Evolutionary conservation across 306 rosid species (phyloP).

Genomic region (Gastrolobium villosum): DNA sequence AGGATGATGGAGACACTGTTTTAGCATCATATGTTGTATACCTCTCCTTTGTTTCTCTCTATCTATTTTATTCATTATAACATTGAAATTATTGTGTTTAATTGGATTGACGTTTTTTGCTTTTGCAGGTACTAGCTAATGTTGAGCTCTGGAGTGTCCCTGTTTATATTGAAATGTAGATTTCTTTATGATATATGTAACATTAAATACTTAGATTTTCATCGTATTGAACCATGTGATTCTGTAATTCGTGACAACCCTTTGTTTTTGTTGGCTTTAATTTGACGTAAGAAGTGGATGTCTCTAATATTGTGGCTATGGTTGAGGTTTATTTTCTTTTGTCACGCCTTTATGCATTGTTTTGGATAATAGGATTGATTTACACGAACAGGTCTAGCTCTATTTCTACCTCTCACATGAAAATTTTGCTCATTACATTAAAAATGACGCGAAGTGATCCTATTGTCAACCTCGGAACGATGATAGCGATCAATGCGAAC

Average conservation of each 20-base stretch:
- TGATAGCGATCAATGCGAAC: too few species aligned
- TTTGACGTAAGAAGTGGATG: conserved; percentile 51
- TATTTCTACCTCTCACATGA: too few species aligned
- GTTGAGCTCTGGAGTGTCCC: conserved; percentile 51
- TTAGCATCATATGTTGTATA: conserved; percentile 22
- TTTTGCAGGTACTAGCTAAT: conserved; percentile 64
- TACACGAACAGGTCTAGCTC: too few species aligned
- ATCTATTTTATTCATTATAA: conserved; percentile 1
- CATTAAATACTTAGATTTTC: conserved; percentile 50
- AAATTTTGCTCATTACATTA: too few species aligned
- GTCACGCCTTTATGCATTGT: conserved; percentile 37
- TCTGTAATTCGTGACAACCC: conserved; percentile 53
- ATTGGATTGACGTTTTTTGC: conserved; percentile 32
- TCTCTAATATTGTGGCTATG: conserved; percentile 32
- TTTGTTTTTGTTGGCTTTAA: conserved; percentile 53
- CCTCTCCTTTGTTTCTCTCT: not conserved
- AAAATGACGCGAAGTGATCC: too few species aligned
- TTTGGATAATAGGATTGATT: conserved; percentile 43
- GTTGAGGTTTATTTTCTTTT: conserved; percentile 28
- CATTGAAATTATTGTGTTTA: not conserved
- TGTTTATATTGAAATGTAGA: conserved; percentile 49
- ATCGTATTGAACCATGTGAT: conserved; percentile 57
- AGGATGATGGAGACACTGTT: conserved; percentile 5
- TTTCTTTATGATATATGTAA: conserved; percentile 49
- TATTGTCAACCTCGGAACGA: too few species aligned